Conservation (phyloP, 2,329 filamentous ascomycete genomes). For the Rosellinia necatrix region DNA sequence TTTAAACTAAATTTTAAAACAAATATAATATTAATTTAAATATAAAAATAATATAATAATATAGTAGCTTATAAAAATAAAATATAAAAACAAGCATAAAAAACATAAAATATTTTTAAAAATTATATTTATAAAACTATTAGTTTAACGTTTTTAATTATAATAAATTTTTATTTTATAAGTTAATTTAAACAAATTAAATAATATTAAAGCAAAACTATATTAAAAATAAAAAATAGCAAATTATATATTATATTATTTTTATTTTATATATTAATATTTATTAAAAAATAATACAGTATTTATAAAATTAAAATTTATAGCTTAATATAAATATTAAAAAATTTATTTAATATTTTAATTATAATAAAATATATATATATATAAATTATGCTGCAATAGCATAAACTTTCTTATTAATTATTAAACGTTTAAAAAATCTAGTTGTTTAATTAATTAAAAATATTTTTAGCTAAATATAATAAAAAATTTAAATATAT, state of each 20-base stretch:
- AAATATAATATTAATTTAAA: background rate
- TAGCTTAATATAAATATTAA: background rate
- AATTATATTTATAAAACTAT: background rate
- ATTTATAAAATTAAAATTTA: constrained; percentile 4
- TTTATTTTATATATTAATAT: background rate
- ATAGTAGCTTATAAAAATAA: background rate
- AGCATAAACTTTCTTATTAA: background rate
- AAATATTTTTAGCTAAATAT: background rate
- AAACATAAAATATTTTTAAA: constrained; percentile 1
- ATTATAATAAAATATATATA: background rate
- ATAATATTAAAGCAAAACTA: background rate
- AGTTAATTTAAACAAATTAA: background rate
- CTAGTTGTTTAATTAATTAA: background rate
- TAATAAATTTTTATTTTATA: background rate
- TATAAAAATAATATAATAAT: background rate
- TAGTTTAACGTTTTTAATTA: background rate
- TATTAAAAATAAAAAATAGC: background rate
- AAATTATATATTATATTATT: background rate
- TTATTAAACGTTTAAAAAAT: background rate
- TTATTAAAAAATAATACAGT: background rate
- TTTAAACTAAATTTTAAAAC: background rate
- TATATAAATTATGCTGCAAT: background rate
- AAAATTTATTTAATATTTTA: constrained; percentile 1
- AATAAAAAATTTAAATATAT: background rate
- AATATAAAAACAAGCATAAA: background rate